Base-by-base conservation (phyloP, 345 rosid genomes). In the Zanthoxylum bungeanum region DNA sequence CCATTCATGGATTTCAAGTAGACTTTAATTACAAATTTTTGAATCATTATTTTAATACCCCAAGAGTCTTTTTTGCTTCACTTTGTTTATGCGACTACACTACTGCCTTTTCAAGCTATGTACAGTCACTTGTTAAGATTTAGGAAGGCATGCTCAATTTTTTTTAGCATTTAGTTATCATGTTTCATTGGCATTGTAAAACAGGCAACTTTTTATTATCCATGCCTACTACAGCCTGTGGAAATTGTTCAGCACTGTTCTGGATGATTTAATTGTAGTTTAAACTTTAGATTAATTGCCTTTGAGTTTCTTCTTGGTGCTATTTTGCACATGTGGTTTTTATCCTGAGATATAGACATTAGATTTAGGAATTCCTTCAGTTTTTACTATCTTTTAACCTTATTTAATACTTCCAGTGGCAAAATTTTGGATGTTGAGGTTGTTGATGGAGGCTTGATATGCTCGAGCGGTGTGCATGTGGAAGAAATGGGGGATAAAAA, bases 401-500 rank as follows among this genome's bases (percentile, higher is more conserved):
- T 53, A 11, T 33, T 46, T 55, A 4, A 42, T 65, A 3, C 60
- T 37, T 78, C 60, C 82, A 91, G 97, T 67, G 97, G 96, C 58
- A 59, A 68, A 75, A 91, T 90, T 79, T 57, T 84, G 60, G 81
- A 78, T 31, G 82, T 91, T 70, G 91, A 90, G 72, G 94, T 91
- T 40, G 96, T 90, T 46, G 97, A 92, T 66, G 92, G 98, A 69
- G 95, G 97, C 75, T 76, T 92, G 66, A 84, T 94, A 66, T 90
- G 97, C 85, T 92, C 97, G 8, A 92, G 97, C 16, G 93, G 92
- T 24, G 95, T 85, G 31, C 69, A 22, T 52, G 90, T 92, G 60
- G 97, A 92, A 83, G 97, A 92, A 80, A 89, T 90, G 97, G 93
- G 97, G 65, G 98, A 92, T 73, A 89, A 81, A 79, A 92, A 84